Evolutionary conservation across 2,329 filamentous ascomycete species (phyloP).

Genomic region (Dactylellina drechsleri): DNA sequence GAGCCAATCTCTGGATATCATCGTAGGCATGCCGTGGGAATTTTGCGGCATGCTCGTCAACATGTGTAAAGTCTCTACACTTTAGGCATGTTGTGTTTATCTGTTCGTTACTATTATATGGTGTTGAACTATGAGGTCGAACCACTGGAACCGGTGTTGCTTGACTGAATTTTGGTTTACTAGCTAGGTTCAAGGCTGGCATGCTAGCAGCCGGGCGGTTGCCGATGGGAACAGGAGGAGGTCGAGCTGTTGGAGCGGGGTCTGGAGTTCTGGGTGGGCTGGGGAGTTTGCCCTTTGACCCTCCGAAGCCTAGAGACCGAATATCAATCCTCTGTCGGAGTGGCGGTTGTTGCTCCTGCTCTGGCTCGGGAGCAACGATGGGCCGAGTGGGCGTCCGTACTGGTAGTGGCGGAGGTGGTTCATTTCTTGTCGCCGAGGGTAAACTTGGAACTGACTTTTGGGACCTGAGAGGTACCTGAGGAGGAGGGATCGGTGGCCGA

Average conservation of each 20-base stretch:
- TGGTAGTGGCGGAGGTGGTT: conserved; percentile 21
- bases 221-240: conserved; percentile 56
- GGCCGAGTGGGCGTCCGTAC: not conserved
- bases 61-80: conserved; percentile 87
- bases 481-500: conserved; percentile 6
- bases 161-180: conserved; percentile 24
- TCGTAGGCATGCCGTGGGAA: conserved; percentile 72
- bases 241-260: conserved; percentile 62
- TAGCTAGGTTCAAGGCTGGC: conserved; percentile 29
- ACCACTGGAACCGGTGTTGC: conserved; percentile 28
- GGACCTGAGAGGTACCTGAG: conserved; percentile 1
- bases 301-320: conserved; percentile 25
- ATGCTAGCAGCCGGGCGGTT: conserved; percentile 26
- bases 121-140: conserved; percentile 34
- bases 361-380: not conserved
- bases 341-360: conserved; percentile 21
- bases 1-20: conserved; percentile 78
- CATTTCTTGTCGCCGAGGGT: not conserved
- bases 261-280: conserved; percentile 61
- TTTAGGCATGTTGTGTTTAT: conserved; percentile 71
- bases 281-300: conserved; percentile 57
- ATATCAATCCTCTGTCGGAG: conserved; percentile 14
- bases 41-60: conserved; percentile 79
- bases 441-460: not conserved
- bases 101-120: conserved; percentile 65